Base-by-base conservation (phyloP, 2,329 filamentous ascomycete genomes). In the Fusarium ambrosium region DNA sequence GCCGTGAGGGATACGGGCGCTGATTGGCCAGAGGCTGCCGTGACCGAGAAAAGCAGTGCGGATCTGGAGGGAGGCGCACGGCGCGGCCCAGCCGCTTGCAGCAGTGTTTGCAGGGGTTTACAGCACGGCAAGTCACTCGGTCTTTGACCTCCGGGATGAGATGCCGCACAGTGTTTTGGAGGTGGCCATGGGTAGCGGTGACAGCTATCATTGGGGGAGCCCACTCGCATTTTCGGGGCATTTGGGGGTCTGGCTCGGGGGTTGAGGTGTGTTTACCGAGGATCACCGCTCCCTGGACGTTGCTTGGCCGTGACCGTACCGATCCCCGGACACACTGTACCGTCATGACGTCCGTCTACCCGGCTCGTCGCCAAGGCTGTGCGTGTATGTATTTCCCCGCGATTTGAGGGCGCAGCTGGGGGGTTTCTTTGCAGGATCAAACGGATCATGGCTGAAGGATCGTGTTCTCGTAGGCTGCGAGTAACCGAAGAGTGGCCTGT, bases 101-200 rank as follows among this genome's bases (percentile, higher is more conserved):
- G 70, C 24, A 18, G 34, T 67, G 66, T 59, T 55, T 27, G 48
- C 41, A 51, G 65, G 66, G 29, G n/a, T 34, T 64, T 61, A 27
- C 59, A 64, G 65, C 60, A 48, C 69, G 64, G 34, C 58, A 66
- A 72, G 69, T 59, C 66, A 67, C 43, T 70, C 72, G 72, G 72
- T 24, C 41, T 75, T 74, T 65, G 64, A 70, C 64, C 56, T 75
- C 72, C 72, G 69, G 45, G 24, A 39, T 22, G 41, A 60, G 48
- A 64, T 63, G 72, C 59, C 72, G 74, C 72, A 75, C 72, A 75
- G 69, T 75, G 70, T 75, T 70, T 71, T 75, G 66, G 66, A 73
- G 72, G 72, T 67, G 69, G 66, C 74, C 69, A 41, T 73, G 73
- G 70, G 32, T 41, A 48, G 72, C 70, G 68, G 53, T 62, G 64